A percentile compares a stretch with the other conserved stretches of the same genome.
Conservation (phyloP, 2,329 filamentous ascomycete genomes). For the Aspergillus cejpii region DNA sequence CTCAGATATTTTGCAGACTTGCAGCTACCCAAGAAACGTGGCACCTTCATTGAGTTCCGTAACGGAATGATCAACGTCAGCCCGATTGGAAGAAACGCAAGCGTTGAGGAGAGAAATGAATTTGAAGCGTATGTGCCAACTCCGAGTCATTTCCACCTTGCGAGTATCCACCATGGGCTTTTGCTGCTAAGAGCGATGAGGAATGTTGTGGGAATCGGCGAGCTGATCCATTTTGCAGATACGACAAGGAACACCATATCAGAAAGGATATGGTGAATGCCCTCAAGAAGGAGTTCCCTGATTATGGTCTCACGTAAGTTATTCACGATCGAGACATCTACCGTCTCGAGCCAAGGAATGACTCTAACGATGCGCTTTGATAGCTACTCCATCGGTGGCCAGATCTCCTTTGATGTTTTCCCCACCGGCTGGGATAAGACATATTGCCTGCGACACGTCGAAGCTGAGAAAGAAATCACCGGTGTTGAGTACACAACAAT, state of each 20-base stretch:
- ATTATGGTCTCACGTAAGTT: conserved; percentile 78
- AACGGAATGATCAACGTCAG: conserved; percentile 62
- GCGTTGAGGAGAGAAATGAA: conserved; percentile 67
- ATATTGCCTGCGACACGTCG: conserved; percentile 84
- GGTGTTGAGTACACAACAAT: conserved; percentile 67
- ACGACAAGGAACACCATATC: conserved; percentile 70
- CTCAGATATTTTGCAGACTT: conserved; percentile 56
- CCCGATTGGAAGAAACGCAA: conserved; percentile 72
- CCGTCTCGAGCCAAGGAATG: neutral
- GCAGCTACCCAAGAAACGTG: conserved; percentile 57
- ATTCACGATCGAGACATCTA: neutral
- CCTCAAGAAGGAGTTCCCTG: conserved; percentile 72
- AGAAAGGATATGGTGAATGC: conserved; percentile 67
- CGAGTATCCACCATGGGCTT: no score
- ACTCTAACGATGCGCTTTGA: conserved; percentile 5
- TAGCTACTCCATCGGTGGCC: conserved; percentile 88
- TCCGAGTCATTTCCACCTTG: no score
- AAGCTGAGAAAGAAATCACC: conserved; percentile 66
- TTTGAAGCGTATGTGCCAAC: conserved; percentile 54
- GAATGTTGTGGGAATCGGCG: neutral
- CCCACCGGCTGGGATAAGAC: conserved; percentile 97
- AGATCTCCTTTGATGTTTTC: conserved; percentile 98
- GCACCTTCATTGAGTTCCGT: conserved; percentile 61
- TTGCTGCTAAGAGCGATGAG: neutral
- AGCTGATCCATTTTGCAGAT: conserved; percentile 38